Conservation (phyloP, 345 rosid genomes). For the Hibiscus tridactylites region DNA sequence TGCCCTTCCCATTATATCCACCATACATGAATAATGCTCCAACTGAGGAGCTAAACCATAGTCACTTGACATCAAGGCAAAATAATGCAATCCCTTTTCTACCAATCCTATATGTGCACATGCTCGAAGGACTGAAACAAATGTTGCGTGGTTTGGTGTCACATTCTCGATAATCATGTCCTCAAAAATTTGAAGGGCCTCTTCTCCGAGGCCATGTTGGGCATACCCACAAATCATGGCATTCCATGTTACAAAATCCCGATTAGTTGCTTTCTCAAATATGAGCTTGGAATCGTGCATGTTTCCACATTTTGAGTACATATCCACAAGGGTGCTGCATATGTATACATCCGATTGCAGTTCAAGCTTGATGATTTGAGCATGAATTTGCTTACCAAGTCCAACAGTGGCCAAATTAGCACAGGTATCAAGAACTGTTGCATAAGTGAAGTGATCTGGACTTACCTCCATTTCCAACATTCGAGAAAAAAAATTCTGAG, state of each 20-base stretch:
- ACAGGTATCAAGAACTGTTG: constrained; percentile 76
- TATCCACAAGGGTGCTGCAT: constrained; percentile 85
- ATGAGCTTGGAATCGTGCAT: constrained; percentile 56
- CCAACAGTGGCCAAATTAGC: constrained; percentile 74
- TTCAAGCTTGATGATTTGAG: constrained; percentile 63
- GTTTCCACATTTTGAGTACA: constrained; percentile 52
- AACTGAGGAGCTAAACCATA: constrained; percentile 62
- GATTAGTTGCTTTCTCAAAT: constrained; percentile 55
- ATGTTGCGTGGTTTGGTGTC: constrained; percentile 73
- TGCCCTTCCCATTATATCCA: constrained; percentile 82
- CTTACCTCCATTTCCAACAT: constrained; percentile 57
- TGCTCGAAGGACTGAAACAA: constrained; percentile 83
- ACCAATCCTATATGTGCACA: constrained; percentile 79
- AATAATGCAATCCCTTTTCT: constrained; percentile 56
- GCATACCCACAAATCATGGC: constrained; percentile 86
- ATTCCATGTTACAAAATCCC: constrained; percentile 89
- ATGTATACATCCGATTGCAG: constrained; percentile 67
- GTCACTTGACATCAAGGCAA: constrained; percentile 48
- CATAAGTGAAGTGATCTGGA: constrained; percentile 83
- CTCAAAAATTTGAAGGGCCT: constrained; percentile 56
- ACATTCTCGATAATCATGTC: constrained; percentile 45
- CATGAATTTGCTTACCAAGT: constrained; percentile 86
- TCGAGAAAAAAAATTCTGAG: constrained; percentile 51
- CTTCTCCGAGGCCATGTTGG: constrained; percentile 77
- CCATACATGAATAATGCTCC: constrained; percentile 87